Evolutionary conservation across 2,329 filamentous ascomycete species (phyloP), one percentile per base, ranked within the genome.

Genomic region (Cephalotrichum gorgonifer): DNA sequence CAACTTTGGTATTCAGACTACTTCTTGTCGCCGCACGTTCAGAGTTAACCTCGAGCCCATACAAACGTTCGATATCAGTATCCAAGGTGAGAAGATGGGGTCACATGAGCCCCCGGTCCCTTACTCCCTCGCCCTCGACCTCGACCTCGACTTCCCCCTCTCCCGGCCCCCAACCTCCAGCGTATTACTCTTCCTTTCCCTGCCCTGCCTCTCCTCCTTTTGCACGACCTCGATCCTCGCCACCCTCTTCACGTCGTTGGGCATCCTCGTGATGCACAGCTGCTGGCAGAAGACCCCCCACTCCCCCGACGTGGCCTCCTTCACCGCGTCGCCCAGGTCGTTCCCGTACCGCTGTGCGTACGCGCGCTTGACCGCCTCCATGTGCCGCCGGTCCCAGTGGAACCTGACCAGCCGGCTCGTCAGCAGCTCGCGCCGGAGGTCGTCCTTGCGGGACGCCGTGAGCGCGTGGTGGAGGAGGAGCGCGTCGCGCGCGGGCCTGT

Each of bases 401-500:
- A 91, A 81, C 28, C 93, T 78, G 41, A 96, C 87, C 2, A 97
- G 75, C 2, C 93, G 78, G 3, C 85, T 90, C 54, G 95, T 94
- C 46, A 98, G 79, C 44, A 96, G 71, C 63, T 96, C 91, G 43
- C 86, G 85, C 27, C 91, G 81, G 54, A 90, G 73, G 48, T 77
- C 67, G 60, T 91, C 86, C 54, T 78, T 79, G 54, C 75, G 78
- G 3, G 84, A 83, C 43, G 85, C 78, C 20, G 82, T 85, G 55
- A 97, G 81, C 2, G 93, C 91, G 69, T 97, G 93, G 65, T 95
- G 83, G 2, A 98, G 74, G 3, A 97, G 81, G 33, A 96, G 76
- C 3, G 91, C 88, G 64, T 97, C 93, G 49, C 93, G 87, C 54
- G 95, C 88, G 6, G 93, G 90, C 51, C 86, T 86, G 70, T 97